Conservation (phyloP, 2,329 filamentous ascomycete genomes). For the Aspergillus fumigatiaffinis region DNA sequence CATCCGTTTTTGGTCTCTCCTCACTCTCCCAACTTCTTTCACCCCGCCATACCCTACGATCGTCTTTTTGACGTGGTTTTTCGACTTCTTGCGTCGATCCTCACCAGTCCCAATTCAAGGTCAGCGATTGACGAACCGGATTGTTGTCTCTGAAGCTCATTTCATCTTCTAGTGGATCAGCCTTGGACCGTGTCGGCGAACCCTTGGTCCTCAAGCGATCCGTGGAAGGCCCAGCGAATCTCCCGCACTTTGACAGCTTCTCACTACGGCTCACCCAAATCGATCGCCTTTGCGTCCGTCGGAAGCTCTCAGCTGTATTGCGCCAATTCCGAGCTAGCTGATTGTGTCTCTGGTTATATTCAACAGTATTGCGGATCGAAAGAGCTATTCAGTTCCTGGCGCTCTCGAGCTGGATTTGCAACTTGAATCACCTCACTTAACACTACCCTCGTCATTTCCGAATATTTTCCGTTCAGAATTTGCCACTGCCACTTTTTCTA, state of each 20-base stretch:
- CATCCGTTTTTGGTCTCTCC: not conserved
- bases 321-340: slow-evolving; percentile 1
- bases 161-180: slow-evolving; percentile 3
- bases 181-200: slow-evolving; percentile 14
- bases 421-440: not conserved
- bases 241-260: slow-evolving; percentile 33
- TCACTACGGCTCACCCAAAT: slow-evolving; percentile 24
- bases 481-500: not conserved
- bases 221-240: slow-evolving; percentile 31
- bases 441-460: not conserved
- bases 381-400: not conserved
- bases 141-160: not conserved
- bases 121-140: not conserved
- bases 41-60: not conserved
- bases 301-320: slow-evolving; percentile 2
- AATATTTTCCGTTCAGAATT: not conserved
- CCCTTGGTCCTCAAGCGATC: slow-evolving; percentile 22
- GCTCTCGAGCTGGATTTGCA: not conserved
- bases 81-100: not conserved
- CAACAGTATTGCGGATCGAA: not conserved
- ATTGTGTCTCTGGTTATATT: slow-evolving; percentile 2
- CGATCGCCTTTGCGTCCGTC: slow-evolving; percentile 8
- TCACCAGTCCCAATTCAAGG: not conserved
- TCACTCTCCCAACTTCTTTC: not conserved
- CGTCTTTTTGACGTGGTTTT: not conserved